A percentile compares a stretch with the other conserved stretches of the same genome.
These are phyloP conservation scores for Penstemon davidsonii DNA, from an alignment of 257 asterid species.

Conservation along the genomic window DNA sequence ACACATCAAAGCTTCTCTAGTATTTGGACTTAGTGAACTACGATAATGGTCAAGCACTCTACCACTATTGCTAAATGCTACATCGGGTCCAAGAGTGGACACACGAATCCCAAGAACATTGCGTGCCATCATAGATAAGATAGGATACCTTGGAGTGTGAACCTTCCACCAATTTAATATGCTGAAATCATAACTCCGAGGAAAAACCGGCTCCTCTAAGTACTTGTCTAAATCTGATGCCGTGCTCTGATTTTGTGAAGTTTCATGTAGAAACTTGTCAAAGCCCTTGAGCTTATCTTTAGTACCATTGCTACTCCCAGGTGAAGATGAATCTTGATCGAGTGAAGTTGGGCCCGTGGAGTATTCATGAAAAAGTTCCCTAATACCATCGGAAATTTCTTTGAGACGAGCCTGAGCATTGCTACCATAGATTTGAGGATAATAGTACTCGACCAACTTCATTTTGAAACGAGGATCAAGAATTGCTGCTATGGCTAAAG, in stretches of 20 bases:
- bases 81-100: slow-evolving; percentile 73
- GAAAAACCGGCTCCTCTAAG: slow-evolving; percentile 87
- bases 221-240: slow-evolving; percentile 86
- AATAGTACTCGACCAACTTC: slow-evolving; percentile 89
- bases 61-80: slow-evolving; percentile 61
- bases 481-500: slow-evolving; percentile 74
- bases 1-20: slow-evolving; percentile 87
- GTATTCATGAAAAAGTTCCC: slow-evolving; percentile 76
- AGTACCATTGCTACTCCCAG: slow-evolving; percentile 49
- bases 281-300: slow-evolving; percentile 87
- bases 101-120: slow-evolving; percentile 80
- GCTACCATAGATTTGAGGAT: slow-evolving; percentile 59
- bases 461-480: slow-evolving; percentile 94
- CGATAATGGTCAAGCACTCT: slow-evolving; percentile 68
- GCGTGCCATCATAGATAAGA: slow-evolving; percentile 92
- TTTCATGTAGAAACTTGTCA: slow-evolving; percentile 81
- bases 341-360: slow-evolving; percentile 50
- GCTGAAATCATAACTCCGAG: slow-evolving; percentile 78
- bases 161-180: slow-evolving; percentile 99
- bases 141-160: slow-evolving; percentile 93
- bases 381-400: slow-evolving; percentile 62
- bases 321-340: slow-evolving; percentile 46
- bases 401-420: slow-evolving; percentile 58
- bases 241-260: slow-evolving; percentile 62
- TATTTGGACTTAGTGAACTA: slow-evolving; percentile 61